These are phyloP conservation scores for Coleophoma cylindrospora DNA, from an alignment of 2,329 filamentous ascomycete genomes.

Conservation along the genomic window DNA sequence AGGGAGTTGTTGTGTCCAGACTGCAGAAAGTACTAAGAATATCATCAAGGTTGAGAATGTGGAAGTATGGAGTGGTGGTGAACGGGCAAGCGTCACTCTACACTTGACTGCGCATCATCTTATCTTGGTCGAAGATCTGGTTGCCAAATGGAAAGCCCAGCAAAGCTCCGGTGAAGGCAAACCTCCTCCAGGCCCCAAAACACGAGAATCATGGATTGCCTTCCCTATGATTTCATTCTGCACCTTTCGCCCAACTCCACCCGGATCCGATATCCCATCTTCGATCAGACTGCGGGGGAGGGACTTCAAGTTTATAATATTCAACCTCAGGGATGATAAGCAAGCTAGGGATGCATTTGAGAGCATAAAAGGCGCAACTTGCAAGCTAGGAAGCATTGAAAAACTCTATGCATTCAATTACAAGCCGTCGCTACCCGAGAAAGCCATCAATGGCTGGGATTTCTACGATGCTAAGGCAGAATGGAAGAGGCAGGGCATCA, in stretches of 20 bases:
- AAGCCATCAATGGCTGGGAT: constrained; percentile 72
- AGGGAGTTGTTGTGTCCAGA: not conserved
- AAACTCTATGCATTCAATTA: constrained; percentile 91
- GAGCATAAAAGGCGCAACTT: constrained; percentile 75
- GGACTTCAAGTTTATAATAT: constrained; percentile 90
- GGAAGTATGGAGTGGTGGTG: constrained; percentile 52
- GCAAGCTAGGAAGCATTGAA: constrained; percentile 76
- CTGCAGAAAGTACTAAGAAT: constrained; percentile 6
- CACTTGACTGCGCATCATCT: constrained; percentile 60
- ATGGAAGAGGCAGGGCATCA: constrained; percentile 83
- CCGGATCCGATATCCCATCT: constrained; percentile 64
- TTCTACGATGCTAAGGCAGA: constrained; percentile 83
- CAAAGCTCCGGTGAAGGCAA: constrained; percentile 23
- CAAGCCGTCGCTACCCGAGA: constrained; percentile 68
- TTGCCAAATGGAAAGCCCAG: constrained; percentile 22
- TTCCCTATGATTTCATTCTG: constrained; percentile 88
- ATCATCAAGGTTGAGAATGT: constrained; percentile 51
- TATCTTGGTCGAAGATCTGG: constrained; percentile 31
- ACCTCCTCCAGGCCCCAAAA: constrained; percentile 33
- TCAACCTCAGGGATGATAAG: constrained; percentile 74
- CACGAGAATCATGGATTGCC: constrained; percentile 83
- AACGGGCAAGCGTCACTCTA: constrained; percentile 50
- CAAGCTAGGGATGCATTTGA: constrained; percentile 83
- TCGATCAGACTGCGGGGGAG: constrained; percentile 84
- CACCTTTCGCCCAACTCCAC: constrained; percentile 68